A percentile compares a stretch with the other conserved stretches of the same genome.
Evolutionary conservation across 2,329 filamentous ascomycete species (phyloP).

Genomic region (Aspergillus uvarum): DNA sequence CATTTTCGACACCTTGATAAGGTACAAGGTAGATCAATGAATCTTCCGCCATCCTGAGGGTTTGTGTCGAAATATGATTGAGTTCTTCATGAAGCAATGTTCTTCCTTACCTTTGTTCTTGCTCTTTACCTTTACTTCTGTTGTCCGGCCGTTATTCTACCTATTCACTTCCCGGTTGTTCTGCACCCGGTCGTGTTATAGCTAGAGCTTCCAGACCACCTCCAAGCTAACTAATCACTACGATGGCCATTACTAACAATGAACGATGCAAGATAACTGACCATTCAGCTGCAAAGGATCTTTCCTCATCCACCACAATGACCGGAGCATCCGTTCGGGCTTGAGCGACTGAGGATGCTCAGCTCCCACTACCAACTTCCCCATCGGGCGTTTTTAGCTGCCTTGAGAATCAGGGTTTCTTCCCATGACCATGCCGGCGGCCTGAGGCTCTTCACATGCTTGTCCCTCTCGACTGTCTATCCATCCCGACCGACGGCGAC

Average conservation of each 20-base stretch:
- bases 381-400: background rate
- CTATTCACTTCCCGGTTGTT: background rate
- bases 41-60: background rate
- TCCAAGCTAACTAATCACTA: background rate
- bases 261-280: background rate
- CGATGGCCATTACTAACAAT: background rate
- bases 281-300: background rate
- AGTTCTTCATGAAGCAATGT: background rate
- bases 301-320: background rate
- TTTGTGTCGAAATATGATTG: background rate
- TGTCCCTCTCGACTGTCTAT: constrained; percentile 5
- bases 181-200: background rate
- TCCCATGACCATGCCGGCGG: background rate
- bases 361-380: no score
- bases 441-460: constrained; percentile 20
- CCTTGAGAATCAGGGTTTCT: background rate
- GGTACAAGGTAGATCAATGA: background rate
- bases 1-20: background rate
- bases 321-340: background rate
- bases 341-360: background rate
- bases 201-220: background rate
- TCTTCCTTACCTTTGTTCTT: background rate
- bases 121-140: background rate
- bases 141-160: background rate
- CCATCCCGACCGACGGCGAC: constrained; percentile 5